A percentile compares a stretch with the other conserved stretches of the same genome.
Conservation (phyloP, 2,329 filamentous ascomycete species). For the Cryphonectria radicalis region DNA sequence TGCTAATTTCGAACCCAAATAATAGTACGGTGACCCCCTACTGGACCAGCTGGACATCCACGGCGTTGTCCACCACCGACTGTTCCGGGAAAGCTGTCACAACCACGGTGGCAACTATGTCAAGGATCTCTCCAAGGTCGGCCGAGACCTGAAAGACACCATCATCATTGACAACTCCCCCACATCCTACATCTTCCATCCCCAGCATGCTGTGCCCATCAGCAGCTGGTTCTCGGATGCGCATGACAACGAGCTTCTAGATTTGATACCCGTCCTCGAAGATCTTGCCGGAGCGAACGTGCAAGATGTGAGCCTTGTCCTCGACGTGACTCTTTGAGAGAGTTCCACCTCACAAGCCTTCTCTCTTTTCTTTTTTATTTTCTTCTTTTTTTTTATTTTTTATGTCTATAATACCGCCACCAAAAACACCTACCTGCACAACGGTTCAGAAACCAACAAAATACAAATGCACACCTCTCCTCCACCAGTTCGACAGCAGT, state of each 20-base stretch:
- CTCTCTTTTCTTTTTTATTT: background rate
- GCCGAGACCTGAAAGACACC: conserved; percentile 91
- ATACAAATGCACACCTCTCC: conserved; percentile 32
- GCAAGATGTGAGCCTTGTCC: conserved; percentile 93
- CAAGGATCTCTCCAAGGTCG: conserved; percentile 97
- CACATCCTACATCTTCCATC: conserved; percentile 99
- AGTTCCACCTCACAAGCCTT: conserved; percentile 33
- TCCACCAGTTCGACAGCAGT: conserved; percentile 23
- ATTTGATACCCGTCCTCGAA: conserved; percentile 97
- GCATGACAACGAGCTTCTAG: conserved; percentile 97
- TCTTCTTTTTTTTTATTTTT: conserved; percentile 28
- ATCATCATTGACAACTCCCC: conserved; percentile 99
- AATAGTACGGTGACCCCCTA: conserved; percentile 90
- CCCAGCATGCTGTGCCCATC: conserved; percentile 97
- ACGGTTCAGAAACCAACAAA: conserved; percentile 18
- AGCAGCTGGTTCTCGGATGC: conserved; percentile 99
- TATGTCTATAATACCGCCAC: conserved; percentile 35
- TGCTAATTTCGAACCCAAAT: conserved; percentile 26
- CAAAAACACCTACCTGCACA: conserved; percentile 17
- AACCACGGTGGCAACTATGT: conserved; percentile 99
- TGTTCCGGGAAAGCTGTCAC: conserved; percentile 98
- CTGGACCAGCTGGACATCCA: conserved; percentile 97
- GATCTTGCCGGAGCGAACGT: conserved; percentile 89
- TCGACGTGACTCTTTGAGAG: conserved; percentile 80
- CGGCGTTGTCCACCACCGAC: conserved; percentile 89